Base-by-base conservation (phyloP, 1,284 basidiomycete species). In the Apiotrichum domesticum region DNA sequence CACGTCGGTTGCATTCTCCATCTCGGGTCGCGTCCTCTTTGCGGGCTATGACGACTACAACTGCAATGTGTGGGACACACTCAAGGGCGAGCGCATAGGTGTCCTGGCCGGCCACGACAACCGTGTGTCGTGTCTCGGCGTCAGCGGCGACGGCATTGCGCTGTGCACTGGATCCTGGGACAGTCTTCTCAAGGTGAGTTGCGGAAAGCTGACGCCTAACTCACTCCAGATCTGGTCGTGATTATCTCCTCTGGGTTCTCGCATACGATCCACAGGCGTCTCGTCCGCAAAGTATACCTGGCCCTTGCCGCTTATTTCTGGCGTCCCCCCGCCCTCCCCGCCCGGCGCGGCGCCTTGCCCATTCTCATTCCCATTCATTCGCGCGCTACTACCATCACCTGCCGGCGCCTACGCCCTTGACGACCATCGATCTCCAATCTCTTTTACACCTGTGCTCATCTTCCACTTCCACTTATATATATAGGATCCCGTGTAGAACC, bases 1-100 rank as follows among this genome's bases (percentile, higher is more conserved):
- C 77, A 98, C 96, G 10, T 96, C 93, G 3, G 94, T 98, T 65
- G 94, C 90, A 13, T 98, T 99, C 81, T 97, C 93, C 2, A 88
- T 90, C 65, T 97, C 93, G 13, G 95, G 95, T 48, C 88, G 96
- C 58, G 88, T 99, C 67, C 83, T 99, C 48, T 98, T 98, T 70
- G 95, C 94, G 64, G 96, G 95, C 44, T 98, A 98, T 75, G 96
- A 99, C 76, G 95, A 98, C 77, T 97, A 95, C 88, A 98, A 95
- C 66, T 93, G 90, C 82, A 98, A 98, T 72, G 95, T 98, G 48
- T 98, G 95, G 95, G 95, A 99, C 74, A 97, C 94, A 44, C 83
- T 98, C 71, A 96, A 95, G 78, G 95, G 93, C 56, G 95, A 98
- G 77, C 87, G 95, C 56, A 92, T 98, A 37, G 95, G 95, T 59